These are phyloP conservation scores for Saprolegnia parasitica DNA, from an alignment of 352 stramenopile genomes.

Conservation along the genomic window DNA sequence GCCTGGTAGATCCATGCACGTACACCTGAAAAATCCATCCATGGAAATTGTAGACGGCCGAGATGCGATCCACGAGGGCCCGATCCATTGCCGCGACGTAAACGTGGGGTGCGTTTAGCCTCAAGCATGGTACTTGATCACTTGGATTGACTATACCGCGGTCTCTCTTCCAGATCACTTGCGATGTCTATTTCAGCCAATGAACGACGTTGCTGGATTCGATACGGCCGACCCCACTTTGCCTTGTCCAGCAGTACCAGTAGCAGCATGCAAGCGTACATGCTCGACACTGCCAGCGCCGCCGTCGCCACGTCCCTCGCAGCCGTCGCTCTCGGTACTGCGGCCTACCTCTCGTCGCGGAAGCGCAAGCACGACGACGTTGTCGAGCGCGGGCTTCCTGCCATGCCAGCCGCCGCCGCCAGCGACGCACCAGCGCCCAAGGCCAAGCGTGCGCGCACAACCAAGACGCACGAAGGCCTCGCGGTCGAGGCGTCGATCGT, in stretches of 20 bases:
- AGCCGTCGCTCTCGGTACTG: conserved; percentile 11
- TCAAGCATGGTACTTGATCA: neutral
- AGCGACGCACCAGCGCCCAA: neutral
- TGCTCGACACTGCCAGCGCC: conserved; percentile 3
- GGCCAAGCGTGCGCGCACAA: conserved; percentile 2
- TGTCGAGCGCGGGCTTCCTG: neutral
- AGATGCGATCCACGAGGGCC: too few species aligned
- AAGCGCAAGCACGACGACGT: conserved; percentile 26
- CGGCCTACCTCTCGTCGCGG: conserved; percentile 17
- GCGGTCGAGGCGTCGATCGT: conserved; percentile 28
- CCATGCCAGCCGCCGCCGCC: neutral
- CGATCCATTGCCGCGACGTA: too few species aligned
- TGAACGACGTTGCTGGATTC: neutral
- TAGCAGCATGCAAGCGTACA: neutral
- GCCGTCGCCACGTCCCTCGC: conserved; percentile 18
- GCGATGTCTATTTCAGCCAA: conserved; percentile 12
- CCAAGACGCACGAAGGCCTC: conserved; percentile 6
- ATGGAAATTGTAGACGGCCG: too few species aligned
- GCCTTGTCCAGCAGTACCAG: neutral
- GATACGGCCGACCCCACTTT: neutral
- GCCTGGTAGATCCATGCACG: too few species aligned
- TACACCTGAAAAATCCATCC: too few species aligned
- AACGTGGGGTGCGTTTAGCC: neutral
- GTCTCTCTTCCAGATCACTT: conserved; percentile 17
- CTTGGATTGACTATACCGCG: conserved; percentile 20